Conservation (phyloP, 495 filamentous ascomycete genomes). For the Penicillium canariense region DNA sequence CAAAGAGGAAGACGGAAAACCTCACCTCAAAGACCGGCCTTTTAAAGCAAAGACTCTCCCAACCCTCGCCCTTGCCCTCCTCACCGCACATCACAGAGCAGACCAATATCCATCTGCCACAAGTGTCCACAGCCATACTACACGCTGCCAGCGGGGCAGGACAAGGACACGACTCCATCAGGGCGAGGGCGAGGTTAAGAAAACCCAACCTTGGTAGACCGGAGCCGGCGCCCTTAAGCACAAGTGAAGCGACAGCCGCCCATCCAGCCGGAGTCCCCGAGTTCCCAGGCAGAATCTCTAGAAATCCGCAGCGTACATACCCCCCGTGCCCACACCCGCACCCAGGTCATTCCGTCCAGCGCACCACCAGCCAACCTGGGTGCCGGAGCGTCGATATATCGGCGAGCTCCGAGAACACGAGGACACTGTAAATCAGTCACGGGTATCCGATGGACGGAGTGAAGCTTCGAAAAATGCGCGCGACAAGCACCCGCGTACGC, state of each 20-base stretch:
- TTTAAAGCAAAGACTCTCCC: neutral
- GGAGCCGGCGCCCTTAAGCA: neutral
- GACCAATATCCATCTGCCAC: neutral
- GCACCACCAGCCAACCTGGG: neutral
- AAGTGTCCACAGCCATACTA: neutral
- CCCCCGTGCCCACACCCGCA: neutral
- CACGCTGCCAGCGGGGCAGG: neutral
- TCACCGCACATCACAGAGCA: neutral
- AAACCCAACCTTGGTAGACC: neutral
- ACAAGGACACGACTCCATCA: neutral
- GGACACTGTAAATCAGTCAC: neutral
- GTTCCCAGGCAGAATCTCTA: neutral
- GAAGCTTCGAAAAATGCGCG: neutral
- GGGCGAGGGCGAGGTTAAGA: neutral
- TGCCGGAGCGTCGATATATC: neutral
- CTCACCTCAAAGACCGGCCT: neutral
- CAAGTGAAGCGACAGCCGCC: neutral
- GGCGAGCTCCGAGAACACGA: constrained; percentile 1
- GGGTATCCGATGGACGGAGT: neutral
- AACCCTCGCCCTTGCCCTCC: neutral
- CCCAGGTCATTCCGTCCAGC: neutral
- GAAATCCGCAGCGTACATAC: neutral
- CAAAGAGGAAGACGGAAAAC: neutral
- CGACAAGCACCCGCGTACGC: neutral
- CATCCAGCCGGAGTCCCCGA: constrained; percentile 3